Base-by-base conservation (phyloP, 148 eudicot species). In the Nepenthes mirabilis region DNA sequence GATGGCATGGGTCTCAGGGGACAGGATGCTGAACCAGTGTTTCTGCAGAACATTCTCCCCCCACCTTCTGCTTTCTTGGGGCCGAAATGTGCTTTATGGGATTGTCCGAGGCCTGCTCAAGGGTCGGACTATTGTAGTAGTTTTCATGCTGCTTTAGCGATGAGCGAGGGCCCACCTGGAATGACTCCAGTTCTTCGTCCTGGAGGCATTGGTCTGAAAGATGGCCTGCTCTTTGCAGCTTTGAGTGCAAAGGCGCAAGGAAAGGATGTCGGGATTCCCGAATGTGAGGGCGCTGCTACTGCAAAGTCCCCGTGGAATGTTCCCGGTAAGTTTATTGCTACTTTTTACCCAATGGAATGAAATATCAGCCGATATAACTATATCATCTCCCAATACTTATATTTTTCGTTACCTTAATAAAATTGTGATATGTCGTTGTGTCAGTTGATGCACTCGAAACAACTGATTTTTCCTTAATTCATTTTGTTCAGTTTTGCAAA, bases 301-400 rank as follows among this genome's bases (percentile, higher is more conserved):
- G 70, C 95, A 7, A 93, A 88, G 68, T 93, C 95, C 47, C 98
- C 98, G 14, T 93, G 98, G 98, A 93, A 93, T 77, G 98, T 93
- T 64, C 87, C 83, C 58, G 98, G 98, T 88, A 57, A 69, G 75
- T 57, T 56, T 68, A 43, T 65, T 47, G 14, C 57, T 45, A 54
- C 36, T 14, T 7, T 55, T 11, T 6, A 35, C n/a, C 52, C 23
- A 23, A 23, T 23, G 23, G 23, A 23, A 0, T 23, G 0, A 23
- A 23, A 23, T 23, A 23, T 23, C 23, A 23, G 23, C 0, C 0
- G 23, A 23, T 23, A 0, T 23, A 23, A 23, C 23, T 23, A 23
- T 23, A 23, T 23, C 23, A 23, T 23, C 23, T 23, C 23, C 23
- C 23, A 23, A 23, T 23, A 23, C 23, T 23, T 23, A 23, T 23